Evolutionary conservation across 306 rosid genomes (phyloP).

Genomic region (Carpinus fangiana): DNA sequence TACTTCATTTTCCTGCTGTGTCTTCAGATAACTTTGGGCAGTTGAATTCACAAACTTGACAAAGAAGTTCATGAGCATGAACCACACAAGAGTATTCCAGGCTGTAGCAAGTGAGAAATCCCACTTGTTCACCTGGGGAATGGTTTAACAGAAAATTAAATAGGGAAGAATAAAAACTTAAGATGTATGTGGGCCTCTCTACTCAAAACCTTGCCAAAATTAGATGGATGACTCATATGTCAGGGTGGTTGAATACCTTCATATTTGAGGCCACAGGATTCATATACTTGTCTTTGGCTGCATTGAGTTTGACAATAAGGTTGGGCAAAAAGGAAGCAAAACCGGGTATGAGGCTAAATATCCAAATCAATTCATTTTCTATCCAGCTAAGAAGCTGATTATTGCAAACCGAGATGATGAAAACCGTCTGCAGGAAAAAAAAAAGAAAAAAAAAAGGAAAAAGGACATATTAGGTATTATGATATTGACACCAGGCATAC

Average conservation of each 20-base stretch:
- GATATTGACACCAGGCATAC: not conserved
- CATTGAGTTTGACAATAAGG: constrained; percentile 56
- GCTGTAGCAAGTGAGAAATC: constrained; percentile 75
- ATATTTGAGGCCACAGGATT: constrained; percentile 47
- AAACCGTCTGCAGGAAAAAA: constrained; percentile 58
- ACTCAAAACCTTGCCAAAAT: constrained; percentile 14
- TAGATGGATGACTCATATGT: constrained; percentile 13
- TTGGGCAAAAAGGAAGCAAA: constrained; percentile 61
- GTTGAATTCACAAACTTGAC: constrained; percentile 87
- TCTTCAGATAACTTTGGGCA: constrained; percentile 75
- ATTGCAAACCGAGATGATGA: constrained; percentile 91
- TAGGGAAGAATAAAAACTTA: not conserved
- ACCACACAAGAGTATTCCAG: constrained; percentile 95
- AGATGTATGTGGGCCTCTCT: not conserved
- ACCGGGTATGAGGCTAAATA: constrained; percentile 82
- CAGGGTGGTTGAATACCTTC: constrained; percentile 53
- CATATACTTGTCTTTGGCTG: constrained; percentile 75
- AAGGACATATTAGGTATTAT: constrained; percentile 4
- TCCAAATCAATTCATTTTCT: constrained; percentile 86
- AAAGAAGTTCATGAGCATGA: constrained; percentile 90
- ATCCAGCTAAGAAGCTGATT: constrained; percentile 97
- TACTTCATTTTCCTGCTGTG: constrained; percentile 65
- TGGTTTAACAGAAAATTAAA: constrained; percentile 8
- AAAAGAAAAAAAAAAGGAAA: constrained; percentile 2
- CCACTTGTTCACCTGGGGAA: constrained; percentile 73